A percentile compares a stretch with the other conserved stretches of the same genome.
These are phyloP conservation scores for Clonostachys sp. DNA, from an alignment of 2,329 filamentous ascomycete species.

Conservation along the genomic window DNA sequence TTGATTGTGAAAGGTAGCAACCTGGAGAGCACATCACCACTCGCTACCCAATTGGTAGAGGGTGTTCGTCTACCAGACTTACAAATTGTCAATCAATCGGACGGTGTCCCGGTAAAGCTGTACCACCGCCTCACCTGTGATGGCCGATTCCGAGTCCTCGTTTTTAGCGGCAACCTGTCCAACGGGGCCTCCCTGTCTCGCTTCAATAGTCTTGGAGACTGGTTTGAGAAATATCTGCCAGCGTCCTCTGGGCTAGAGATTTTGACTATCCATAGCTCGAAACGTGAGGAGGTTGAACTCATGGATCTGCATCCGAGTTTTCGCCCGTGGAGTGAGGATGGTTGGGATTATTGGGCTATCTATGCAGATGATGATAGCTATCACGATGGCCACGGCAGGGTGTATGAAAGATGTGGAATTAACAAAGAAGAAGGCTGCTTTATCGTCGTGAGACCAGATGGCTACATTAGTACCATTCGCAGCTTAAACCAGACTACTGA, in stretches of 20 bases:
- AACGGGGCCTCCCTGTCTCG: constrained; percentile 31
- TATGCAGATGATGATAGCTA: constrained; percentile 50
- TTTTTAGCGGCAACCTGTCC: constrained; percentile 58
- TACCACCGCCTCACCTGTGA: constrained; percentile 51
- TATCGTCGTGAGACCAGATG: too few relatives aligned
- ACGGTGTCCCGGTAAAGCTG: constrained; percentile 52
- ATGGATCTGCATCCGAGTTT: constrained; percentile 45
- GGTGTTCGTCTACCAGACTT: constrained; percentile 56
- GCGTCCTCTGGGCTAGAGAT: constrained; percentile 44
- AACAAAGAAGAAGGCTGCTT: too few relatives aligned
- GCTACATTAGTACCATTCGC: too few relatives aligned
- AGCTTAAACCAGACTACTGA: too few relatives aligned
- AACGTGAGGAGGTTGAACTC: constrained; percentile 41
- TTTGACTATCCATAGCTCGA: constrained; percentile 53
- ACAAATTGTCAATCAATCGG: constrained; percentile 55
- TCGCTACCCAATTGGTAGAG: constrained; percentile 32
- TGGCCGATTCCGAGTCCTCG: constrained; percentile 52
- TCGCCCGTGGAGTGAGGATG: constrained; percentile 38
- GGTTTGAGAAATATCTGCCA: constrained; percentile 19
- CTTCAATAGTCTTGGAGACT: constrained; percentile 40
- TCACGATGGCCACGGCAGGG: constrained; percentile 38
- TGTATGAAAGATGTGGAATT: constrained; percentile 34
- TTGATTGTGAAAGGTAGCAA: constrained; percentile 3
- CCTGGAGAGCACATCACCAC: constrained; percentile 46
- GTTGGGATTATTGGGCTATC: constrained; percentile 53